A percentile compares a stretch with the other conserved stretches of the same genome.
These are phyloP conservation scores for Heliosperma pusillum DNA, from an alignment of 148 eudicot genomes.

Conservation along the genomic window DNA sequence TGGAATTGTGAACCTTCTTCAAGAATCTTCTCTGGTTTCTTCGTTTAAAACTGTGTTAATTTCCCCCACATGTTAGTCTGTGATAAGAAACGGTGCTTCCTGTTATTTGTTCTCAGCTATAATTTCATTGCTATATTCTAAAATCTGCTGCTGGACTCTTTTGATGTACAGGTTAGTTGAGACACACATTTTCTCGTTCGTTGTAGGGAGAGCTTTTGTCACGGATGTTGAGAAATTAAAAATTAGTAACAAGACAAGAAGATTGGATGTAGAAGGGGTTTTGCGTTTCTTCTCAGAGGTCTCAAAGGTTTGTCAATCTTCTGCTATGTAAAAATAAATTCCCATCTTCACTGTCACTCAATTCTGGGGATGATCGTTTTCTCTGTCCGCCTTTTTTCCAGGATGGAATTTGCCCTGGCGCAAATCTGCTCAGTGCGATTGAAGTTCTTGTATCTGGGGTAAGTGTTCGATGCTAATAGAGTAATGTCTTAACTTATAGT, in stretches of 20 bases:
- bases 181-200: slow-evolving; percentile 98
- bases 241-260: slow-evolving; percentile 82
- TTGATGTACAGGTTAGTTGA: slow-evolving; percentile 84
- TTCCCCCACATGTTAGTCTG: background rate
- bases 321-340: background rate
- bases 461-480: slow-evolving; percentile 19
- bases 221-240: slow-evolving; percentile 96
- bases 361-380: background rate
- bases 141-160: slow-evolving; percentile 22
- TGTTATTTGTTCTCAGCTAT: background rate
- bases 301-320: slow-evolving; percentile 55
- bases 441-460: slow-evolving; percentile 98
- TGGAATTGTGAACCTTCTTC: background rate
- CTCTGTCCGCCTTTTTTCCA: slow-evolving; percentile 33
- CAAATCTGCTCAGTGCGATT: slow-evolving; percentile 76
- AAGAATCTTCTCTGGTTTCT: background rate
- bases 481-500: background rate
- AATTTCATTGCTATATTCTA: background rate
- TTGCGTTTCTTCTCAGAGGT: slow-evolving; percentile 72
- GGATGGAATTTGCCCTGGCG: slow-evolving; percentile 83
- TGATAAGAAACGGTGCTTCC: background rate
- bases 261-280: slow-evolving; percentile 70
- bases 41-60: background rate
- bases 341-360: slow-evolving; percentile 14
- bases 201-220: slow-evolving; percentile 99